Evolutionary conservation across 176 grass and related monocot species (phyloP).

Genomic region (Oryza longistaminata): DNA sequence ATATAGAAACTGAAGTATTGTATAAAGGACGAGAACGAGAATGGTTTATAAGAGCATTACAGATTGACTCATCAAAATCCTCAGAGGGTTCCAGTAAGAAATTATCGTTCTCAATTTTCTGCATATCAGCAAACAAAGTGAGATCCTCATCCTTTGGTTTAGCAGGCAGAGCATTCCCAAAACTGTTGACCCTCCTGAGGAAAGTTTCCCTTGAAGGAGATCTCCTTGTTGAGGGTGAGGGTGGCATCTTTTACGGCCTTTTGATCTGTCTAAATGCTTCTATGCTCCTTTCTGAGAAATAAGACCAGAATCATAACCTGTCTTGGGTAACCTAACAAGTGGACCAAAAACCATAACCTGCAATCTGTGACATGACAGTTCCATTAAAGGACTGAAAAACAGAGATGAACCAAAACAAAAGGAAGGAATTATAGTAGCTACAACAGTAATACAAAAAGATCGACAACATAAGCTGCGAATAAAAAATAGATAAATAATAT

Average conservation of each 20-base stretch:
- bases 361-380: slow-evolving; percentile 19
- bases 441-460: slow-evolving; percentile 5
- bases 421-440: slow-evolving; percentile 9
- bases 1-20: slow-evolving; percentile 14
- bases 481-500: slow-evolving; percentile 12
- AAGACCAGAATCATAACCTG: slow-evolving; percentile 40
- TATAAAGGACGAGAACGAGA: slow-evolving; percentile 14
- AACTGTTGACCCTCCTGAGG: slow-evolving; percentile 68
- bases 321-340: slow-evolving; percentile 28
- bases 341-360: slow-evolving; percentile 28
- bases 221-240: slow-evolving; percentile 58
- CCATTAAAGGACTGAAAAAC: slow-evolving; percentile 22
- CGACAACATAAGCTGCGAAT: background rate
- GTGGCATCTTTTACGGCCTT: slow-evolving; percentile 63
- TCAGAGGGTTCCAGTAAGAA: slow-evolving; percentile 82
- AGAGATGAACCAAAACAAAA: slow-evolving; percentile 37
- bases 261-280: slow-evolving; percentile 33
- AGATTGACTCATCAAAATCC: slow-evolving; percentile 82
- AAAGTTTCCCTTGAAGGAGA: slow-evolving; percentile 58
- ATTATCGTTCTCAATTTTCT: slow-evolving; percentile 73
- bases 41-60: slow-evolving; percentile 49
- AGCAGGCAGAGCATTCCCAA: slow-evolving; percentile 47
- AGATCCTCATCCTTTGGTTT: slow-evolving; percentile 88
- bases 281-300: slow-evolving; percentile 38
- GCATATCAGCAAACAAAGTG: slow-evolving; percentile 70